These are phyloP conservation scores for Dipteronia dyeriana DNA, from an alignment of 345 rosid species.

Conservation along the genomic window DNA sequence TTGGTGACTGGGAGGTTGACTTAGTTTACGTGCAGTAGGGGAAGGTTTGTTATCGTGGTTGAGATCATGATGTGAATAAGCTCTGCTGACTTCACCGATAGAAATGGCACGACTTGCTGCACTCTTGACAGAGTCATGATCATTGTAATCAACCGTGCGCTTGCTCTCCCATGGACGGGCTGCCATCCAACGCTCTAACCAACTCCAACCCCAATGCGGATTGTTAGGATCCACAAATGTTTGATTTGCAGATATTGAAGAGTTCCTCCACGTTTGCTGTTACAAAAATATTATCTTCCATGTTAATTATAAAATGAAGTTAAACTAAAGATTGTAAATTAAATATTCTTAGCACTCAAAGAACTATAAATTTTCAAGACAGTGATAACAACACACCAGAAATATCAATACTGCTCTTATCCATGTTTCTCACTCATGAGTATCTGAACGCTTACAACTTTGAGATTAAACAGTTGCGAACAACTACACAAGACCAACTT, in stretches of 20 bases:
- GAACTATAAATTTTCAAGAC: background rate
- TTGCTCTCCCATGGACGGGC: slow-evolving; percentile 72
- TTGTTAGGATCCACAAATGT: slow-evolving; percentile 73
- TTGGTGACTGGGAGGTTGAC: slow-evolving; percentile 40
- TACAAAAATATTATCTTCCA: slow-evolving; percentile 16
- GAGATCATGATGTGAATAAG: slow-evolving; percentile 35
- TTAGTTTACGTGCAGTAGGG: slow-evolving; percentile 38
- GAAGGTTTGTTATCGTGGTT: slow-evolving; percentile 40
- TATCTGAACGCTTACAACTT: background rate
- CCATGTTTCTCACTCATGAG: background rate
- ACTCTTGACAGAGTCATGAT: slow-evolving; percentile 63
- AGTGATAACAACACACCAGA: background rate
- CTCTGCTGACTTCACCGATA: slow-evolving; percentile 49
- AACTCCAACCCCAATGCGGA: slow-evolving; percentile 97
- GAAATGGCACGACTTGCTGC: slow-evolving; percentile 49
- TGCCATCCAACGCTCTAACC: slow-evolving; percentile 98
- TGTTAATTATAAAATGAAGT: background rate
- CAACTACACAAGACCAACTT: background rate
- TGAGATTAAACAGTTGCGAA: background rate
- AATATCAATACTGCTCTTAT: background rate
- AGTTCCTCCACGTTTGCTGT: slow-evolving; percentile 68
- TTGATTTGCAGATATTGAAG: slow-evolving; percentile 44
- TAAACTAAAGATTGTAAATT: background rate
- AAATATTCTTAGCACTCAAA: background rate
- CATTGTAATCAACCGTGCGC: slow-evolving; percentile 44